phyloP scores from a whole-genome alignment of 441 rosid genomes.

The Daphne laureola region DNA sequence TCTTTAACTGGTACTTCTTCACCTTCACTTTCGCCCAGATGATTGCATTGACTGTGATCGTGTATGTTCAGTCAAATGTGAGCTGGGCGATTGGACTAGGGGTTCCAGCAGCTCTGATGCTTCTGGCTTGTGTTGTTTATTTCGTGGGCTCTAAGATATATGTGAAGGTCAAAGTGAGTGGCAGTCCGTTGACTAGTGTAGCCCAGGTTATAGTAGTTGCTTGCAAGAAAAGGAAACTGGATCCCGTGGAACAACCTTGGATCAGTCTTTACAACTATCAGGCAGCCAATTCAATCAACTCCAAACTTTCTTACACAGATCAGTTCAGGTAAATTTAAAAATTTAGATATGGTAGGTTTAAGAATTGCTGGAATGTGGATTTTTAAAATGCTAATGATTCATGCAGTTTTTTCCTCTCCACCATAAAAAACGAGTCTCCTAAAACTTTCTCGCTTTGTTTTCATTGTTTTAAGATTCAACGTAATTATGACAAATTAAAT shows the following conservation, averaged over 20 bases:
- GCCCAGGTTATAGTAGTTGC: conserved; percentile 12
- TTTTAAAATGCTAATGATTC: too few relatives aligned
- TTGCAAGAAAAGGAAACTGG: conserved; percentile 13
- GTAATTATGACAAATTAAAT: too few relatives aligned
- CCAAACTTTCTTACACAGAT: conserved; percentile 16
- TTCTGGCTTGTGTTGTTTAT: conserved; percentile 12
- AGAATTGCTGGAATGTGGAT: too few relatives aligned
- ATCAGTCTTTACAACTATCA: conserved; percentile 16
- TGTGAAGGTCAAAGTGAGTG: conserved; percentile 16
- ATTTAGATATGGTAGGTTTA: neutral
- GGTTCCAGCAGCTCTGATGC: conserved; percentile 20
- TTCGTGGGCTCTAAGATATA: conserved; percentile 18
- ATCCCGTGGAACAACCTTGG: conserved; percentile 11
- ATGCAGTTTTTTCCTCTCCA: too few relatives aligned
- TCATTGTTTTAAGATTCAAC: too few relatives aligned
- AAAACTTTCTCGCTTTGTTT: too few relatives aligned
- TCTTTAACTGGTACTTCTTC: conserved; percentile 26
- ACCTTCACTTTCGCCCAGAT: conserved; percentile 22
- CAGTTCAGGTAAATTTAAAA: conserved; percentile 17
- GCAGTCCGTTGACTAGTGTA: conserved; percentile 15
- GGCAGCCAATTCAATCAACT: conserved; percentile 17
- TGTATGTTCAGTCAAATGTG: conserved; percentile 19
- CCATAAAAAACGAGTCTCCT: too few relatives aligned
- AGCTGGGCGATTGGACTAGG: conserved; percentile 23
- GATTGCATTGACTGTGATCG: conserved; percentile 18